Evolutionary conservation across 768 basidiomycete genomes (phyloP), one percentile per base, ranked within the genome.

Genomic region (Dioszegia hungarica): DNA sequence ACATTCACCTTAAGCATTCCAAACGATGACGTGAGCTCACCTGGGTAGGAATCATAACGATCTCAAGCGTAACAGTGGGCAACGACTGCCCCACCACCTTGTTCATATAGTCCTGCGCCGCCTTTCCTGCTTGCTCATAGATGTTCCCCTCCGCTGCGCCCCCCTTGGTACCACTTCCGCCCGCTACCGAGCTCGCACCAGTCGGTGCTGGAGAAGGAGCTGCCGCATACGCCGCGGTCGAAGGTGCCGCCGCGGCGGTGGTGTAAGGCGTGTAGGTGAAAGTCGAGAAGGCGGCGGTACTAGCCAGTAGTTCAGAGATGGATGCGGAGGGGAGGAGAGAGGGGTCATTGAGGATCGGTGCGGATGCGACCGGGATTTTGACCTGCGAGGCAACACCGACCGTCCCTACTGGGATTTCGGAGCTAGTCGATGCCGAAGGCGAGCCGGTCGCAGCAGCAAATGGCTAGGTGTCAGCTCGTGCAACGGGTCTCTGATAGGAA

Each of bases 21-120:
- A 40, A 34, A n/a, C 17, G 2, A 5, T n/a, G 53, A 40, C 29
- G 20, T 8, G 25, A n/a, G 64, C 73, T 63, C 56, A 72, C 73
- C 67, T 76, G 73, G 25, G 73, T 73, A 34, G 75, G 75, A 11
- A 63, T 57, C 52, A 76, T 46, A 6, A 72, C 62, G 3, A 76
- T 57, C 50, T 74, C 62, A 15, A 76, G 47, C 10, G 75, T 76
- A 14, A 76, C 54, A 5, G 75, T 76, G 15, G 75, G 75, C 57
- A 76, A 33, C 22, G 57, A 36, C 28, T 50, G 27, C 10, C 56
- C 65, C n/a, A 68, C 40, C 34, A 62, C 49, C 19, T 61, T 64
- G 15, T 64, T 51, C 14, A 61, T 62, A 50, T 68, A 59, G n/a
- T 54, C 60, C 58, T 68, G 57, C 11, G 69, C 68, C 0, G 64